Percentiles rank a stretch among this genome's conserved stretches.
These are phyloP conservation scores for Candida maesae DNA, from an alignment of 805 yeast genomes.

Conservation along the genomic window DNA sequence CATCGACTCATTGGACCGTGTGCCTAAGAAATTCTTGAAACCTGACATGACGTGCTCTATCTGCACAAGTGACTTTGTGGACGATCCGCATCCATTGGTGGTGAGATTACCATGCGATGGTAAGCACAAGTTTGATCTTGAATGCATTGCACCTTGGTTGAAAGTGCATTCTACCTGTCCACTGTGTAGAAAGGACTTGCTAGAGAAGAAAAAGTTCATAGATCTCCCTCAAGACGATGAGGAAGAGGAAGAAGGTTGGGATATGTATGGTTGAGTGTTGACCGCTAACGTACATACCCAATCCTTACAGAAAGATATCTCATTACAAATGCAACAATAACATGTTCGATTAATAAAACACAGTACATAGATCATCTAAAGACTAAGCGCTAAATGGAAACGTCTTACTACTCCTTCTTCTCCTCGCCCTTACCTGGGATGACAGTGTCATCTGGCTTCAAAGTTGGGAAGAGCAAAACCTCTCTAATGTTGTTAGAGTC, in stretches of 20 bases:
- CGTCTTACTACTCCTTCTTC: background rate
- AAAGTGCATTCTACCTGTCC: slow-evolving; percentile 76
- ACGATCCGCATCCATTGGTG: slow-evolving; percentile 74
- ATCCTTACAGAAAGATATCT: too few relatives aligned
- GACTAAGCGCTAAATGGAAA: background rate
- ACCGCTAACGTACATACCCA: too few relatives aligned
- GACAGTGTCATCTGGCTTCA: slow-evolving; percentile 75
- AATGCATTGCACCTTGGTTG: slow-evolving; percentile 90
- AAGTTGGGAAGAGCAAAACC: slow-evolving; percentile 96
- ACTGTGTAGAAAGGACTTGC: slow-evolving; percentile 72
- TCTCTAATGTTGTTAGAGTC: slow-evolving; percentile 96
- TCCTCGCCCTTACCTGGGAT: slow-evolving; percentile 1
- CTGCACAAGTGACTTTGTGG: slow-evolving; percentile 68
- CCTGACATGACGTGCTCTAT: slow-evolving; percentile 73
- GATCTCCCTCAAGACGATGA: slow-evolving; percentile 29
- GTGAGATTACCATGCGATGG: slow-evolving; percentile 65
- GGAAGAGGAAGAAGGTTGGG: slow-evolving; percentile 67
- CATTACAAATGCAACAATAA: too few relatives aligned
- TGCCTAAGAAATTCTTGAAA: slow-evolving; percentile 41
- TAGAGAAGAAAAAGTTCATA: slow-evolving; percentile 41
- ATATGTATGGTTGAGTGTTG: slow-evolving; percentile 67
- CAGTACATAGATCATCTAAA: background rate
- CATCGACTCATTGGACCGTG: slow-evolving; percentile 74
- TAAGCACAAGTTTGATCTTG: slow-evolving; percentile 78
- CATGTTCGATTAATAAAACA: too few relatives aligned